These are phyloP conservation scores for Sambucus nigra DNA, from an alignment of 129 eudicot species.

Conservation along the genomic window DNA sequence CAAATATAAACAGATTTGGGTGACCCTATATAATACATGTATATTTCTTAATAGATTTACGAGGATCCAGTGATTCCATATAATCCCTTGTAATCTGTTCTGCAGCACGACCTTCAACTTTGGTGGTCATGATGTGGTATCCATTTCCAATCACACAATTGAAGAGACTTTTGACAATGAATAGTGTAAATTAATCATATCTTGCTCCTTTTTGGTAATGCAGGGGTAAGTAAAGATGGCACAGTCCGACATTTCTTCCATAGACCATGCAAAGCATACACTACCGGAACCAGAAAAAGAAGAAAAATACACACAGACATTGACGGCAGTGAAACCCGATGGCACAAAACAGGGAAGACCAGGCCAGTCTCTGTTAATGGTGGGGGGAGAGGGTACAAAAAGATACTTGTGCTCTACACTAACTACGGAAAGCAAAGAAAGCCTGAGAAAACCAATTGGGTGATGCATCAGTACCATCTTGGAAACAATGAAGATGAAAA, in stretches of 20 bases:
- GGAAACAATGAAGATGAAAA: constrained; percentile 65
- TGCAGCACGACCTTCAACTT: too few species aligned
- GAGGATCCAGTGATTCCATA: too few species aligned
- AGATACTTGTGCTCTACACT: constrained; percentile 64
- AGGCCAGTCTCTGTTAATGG: constrained; percentile 35
- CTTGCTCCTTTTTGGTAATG: background rate
- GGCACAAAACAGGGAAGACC: constrained; percentile 81
- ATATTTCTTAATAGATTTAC: background rate
- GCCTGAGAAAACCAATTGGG: constrained; percentile 74
- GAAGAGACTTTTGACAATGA: too few species aligned
- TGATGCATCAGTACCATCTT: constrained; percentile 73
- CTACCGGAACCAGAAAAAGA: constrained; percentile 63
- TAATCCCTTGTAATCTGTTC: too few species aligned
- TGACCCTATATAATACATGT: background rate
- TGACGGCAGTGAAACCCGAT: constrained; percentile 58
- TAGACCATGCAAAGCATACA: constrained; percentile 68
- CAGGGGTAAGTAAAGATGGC: constrained; percentile 65
- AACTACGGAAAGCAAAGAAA: constrained; percentile 61
- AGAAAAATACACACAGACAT: constrained; percentile 55
- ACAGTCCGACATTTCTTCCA: constrained; percentile 61
- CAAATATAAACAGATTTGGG: too few species aligned
- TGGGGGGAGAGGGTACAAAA: constrained; percentile 55
- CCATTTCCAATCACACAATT: background rate
- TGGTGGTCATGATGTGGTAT: background rate
- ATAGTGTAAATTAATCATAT: background rate